These are phyloP conservation scores for Monoraphidium neglectum DNA, from an alignment of 139 green algal genomes.

Conservation along the genomic window DNA sequence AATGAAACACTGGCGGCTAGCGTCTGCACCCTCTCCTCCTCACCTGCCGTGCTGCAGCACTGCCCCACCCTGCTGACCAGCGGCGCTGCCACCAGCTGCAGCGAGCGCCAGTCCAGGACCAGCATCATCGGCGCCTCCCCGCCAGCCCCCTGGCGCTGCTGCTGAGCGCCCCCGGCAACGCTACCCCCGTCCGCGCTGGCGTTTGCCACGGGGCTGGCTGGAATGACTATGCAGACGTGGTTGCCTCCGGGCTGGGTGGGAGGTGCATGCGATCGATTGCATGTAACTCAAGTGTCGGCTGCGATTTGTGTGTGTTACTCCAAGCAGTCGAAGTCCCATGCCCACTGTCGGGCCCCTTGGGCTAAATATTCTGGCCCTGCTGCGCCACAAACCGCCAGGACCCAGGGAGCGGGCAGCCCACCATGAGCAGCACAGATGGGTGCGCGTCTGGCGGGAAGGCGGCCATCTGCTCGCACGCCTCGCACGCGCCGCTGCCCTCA, in stretches of 20 bases:
- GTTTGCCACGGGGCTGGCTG: conserved; percentile 3
- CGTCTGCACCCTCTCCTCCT: not conserved
- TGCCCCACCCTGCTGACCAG: not conserved
- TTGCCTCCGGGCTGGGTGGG: no score
- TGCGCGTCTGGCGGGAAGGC: conserved; percentile 2
- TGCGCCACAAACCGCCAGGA: no score
- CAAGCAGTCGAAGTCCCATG: no score
- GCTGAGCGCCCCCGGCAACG: no score
- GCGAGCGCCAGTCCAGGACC: conserved; percentile 13
- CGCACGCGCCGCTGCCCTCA: conserved; percentile 4
- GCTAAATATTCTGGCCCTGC: no score
- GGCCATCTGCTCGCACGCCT: conserved; percentile 10
- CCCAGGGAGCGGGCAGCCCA: no score
- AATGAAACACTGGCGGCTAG: not conserved
- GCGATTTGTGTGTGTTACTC: no score
- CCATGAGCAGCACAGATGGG: conserved; percentile 13
- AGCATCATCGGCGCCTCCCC: conserved; percentile 18
- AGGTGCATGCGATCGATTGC: no score
- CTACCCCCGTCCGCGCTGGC: no score
- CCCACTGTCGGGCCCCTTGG: no score
- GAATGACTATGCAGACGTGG: conserved; percentile 24
- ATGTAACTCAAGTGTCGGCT: no score
- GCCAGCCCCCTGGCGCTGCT: not conserved
- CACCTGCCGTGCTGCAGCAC: not conserved
- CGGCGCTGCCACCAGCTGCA: conserved; percentile 22